These are phyloP conservation scores for Talaromyces sp. DNA, from an alignment of 2,329 filamentous ascomycete species.

Conservation along the genomic window DNA sequence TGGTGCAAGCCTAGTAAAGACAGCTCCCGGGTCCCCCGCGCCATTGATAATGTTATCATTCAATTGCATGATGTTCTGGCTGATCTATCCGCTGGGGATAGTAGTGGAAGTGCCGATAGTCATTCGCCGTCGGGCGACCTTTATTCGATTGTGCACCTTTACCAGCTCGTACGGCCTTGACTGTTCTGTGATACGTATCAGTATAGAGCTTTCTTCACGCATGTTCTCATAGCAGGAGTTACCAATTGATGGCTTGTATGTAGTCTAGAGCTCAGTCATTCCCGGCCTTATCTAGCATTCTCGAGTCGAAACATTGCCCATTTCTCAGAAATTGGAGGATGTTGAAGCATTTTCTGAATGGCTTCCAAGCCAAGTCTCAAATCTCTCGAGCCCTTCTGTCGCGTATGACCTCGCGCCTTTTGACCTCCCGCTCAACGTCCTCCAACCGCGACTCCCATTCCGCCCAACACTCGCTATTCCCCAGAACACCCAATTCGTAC, in stretches of 20 bases:
- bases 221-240: neutral
- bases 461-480: slow-evolving; percentile 64
- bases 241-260: neutral
- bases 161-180: too few relatives aligned
- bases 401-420: slow-evolving; percentile 58
- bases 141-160: neutral
- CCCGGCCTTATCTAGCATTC: neutral
- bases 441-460: slow-evolving; percentile 66
- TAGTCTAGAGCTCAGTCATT: neutral
- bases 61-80: neutral
- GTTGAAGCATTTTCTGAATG: neutral
- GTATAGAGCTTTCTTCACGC: too few relatives aligned
- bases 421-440: slow-evolving; percentile 61
- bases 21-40: neutral
- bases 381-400: slow-evolving; percentile 51
- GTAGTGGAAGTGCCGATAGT: neutral
- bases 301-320: neutral
- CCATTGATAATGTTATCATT: neutral
- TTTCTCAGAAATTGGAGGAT: neutral
- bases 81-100: neutral
- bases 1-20: neutral
- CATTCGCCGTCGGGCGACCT: neutral
- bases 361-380: neutral
- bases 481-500: slow-evolving; percentile 70
- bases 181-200: neutral